Evolutionary conservation across 2,329 filamentous ascomycete genomes (phyloP), one percentile per base, ranked within the genome.

Genomic region (Huntiella bhutanensis): DNA sequence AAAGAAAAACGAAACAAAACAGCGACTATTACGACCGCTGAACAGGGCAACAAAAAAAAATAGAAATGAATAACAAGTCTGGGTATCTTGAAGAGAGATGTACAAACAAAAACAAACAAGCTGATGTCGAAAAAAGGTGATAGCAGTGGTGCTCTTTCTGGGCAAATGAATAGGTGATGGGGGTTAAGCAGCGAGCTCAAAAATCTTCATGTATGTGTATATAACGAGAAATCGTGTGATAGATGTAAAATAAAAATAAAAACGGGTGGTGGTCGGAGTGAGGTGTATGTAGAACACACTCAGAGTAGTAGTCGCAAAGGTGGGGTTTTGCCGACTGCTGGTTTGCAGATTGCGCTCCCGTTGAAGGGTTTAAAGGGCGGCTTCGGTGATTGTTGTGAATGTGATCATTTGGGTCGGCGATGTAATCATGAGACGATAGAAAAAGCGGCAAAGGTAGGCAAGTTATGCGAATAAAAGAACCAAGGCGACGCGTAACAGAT

Each of bases 321-420:
- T 15, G 33, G 12, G 36, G 16, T 12, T 13, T 68, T 68, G 58
- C 63, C 61, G 55, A 58, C 59, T 63, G 60, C 69, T 74, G 70
- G 63, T 70, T 73, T 69, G 68, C 69, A 38, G 38, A 22, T 65
- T 69, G 68, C 70, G 66, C 68, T 75, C 71, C 71, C 75, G 74
- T 77, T 22, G 6, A 40, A 67, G 68, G 70, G 64, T 74, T 79
- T 74, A 80, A 78, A 79, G 75, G 69, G 74, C 77, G 73, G 70
- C 71, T 67, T 64, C 64, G 59, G 59, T 63, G 67, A 67, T 68
- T 67, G 67, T 58, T 55, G 60, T 62, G 53, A 55, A 60, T 55
- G 56, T 69, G 62, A 64, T 75, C 74, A 77, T 77, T 64, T 60
- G 62, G 44, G 19, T 17, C 17, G 15, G 37, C 43, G 15, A 32